phyloP scores from a whole-genome alignment of 129 eudicot genomes.

The Centrapalus pauciflorus region DNA sequence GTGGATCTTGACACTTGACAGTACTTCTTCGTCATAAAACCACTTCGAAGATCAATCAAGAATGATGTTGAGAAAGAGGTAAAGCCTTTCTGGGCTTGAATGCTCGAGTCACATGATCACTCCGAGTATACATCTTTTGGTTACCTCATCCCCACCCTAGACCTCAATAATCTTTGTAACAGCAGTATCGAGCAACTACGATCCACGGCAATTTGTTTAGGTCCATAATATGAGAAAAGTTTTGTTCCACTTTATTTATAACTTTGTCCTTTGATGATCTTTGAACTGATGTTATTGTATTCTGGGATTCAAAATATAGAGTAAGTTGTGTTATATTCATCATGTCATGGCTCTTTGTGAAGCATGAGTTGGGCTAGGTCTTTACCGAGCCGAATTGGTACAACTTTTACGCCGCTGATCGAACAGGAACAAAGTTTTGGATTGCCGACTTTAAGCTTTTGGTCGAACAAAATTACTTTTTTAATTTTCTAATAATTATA shows the following conservation, averaged over 20 bases:
- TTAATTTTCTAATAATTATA: no score
- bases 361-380: background rate
- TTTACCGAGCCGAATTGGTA: no score
- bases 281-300: background rate
- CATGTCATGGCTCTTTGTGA: background rate
- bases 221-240: background rate
- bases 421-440: no score
- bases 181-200: background rate
- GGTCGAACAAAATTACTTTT: no score
- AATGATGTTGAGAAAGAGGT: slow-evolving; percentile 40
- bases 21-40: slow-evolving; percentile 51
- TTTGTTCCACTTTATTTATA: slow-evolving; percentile 5
- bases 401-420: no score
- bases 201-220: background rate
- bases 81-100: slow-evolving; percentile 43
- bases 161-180: no score
- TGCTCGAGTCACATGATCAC: slow-evolving; percentile 15
- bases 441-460: no score
- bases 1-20: slow-evolving; percentile 35
- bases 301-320: background rate
- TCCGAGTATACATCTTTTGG: no score
- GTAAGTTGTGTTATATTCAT: background rate
- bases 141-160: no score
- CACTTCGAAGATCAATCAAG: slow-evolving; percentile 43
- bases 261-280: background rate